Evolutionary conservation across 768 basidiomycete species (phyloP).

Genomic region (Leccinum boreale): DNA sequence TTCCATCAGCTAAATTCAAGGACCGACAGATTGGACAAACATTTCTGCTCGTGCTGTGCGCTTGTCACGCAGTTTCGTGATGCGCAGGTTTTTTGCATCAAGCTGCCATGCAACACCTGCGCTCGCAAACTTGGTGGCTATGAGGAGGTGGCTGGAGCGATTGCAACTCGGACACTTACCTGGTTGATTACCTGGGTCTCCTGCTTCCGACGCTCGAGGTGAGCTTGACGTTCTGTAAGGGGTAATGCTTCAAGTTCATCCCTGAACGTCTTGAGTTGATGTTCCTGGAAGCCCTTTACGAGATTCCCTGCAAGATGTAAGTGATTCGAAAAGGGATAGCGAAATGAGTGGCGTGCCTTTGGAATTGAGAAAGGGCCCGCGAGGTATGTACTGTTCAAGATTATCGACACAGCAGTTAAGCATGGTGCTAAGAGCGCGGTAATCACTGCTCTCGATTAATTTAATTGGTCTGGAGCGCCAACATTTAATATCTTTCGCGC

Average conservation of each 20-base stretch:
- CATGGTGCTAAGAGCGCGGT: conserved; percentile 4
- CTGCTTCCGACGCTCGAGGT: conserved; percentile 16
- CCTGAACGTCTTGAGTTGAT: conserved; percentile 16
- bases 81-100: conserved; percentile 15
- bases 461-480: conserved; percentile 18
- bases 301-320: conserved; percentile 15
- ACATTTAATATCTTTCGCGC: not conserved
- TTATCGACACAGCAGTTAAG: conserved; percentile 3
- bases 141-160: conserved; percentile 4
- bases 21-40: conserved; percentile 13
- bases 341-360: conserved; percentile 16
- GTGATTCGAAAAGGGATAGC: not conserved
- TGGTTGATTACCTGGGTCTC: conserved; percentile 1
- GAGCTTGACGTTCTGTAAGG: conserved; percentile 15
- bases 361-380: conserved; percentile 23
- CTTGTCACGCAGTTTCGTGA: conserved; percentile 18
- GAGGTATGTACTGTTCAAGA: conserved; percentile 24
- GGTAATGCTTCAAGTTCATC: conserved; percentile 11
- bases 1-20: conserved; percentile 3
- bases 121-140: conserved; percentile 22
- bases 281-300: conserved; percentile 22
- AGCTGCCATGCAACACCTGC: conserved; percentile 27
- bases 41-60: conserved; percentile 25
- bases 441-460: conserved; percentile 7
- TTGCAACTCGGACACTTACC: conserved; percentile 8